Conservation (phyloP, 2,329 filamentous ascomycete species). For the Cladorrhinum sp. region DNA sequence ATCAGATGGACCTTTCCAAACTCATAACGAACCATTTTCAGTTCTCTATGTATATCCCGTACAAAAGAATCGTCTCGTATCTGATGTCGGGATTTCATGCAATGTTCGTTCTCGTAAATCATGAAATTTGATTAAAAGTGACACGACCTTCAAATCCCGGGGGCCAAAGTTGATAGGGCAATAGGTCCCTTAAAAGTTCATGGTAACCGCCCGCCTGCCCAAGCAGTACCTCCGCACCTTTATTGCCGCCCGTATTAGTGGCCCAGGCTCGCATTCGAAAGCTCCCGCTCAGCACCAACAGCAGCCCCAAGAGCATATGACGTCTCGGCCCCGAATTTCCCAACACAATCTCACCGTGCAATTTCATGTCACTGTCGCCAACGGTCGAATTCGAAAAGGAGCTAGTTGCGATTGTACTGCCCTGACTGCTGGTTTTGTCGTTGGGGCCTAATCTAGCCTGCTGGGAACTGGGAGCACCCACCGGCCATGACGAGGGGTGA, state of each 20-base stretch:
- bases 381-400: not conserved
- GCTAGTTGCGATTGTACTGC: not conserved
- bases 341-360: conserved; percentile 3
- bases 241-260: conserved; percentile 2
- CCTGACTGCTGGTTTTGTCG: not conserved
- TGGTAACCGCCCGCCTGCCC: not conserved
- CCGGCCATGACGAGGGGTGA: conserved; percentile 3
- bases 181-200: not conserved
- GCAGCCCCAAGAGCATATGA: conserved; percentile 15
- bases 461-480: not conserved
- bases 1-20: too few species aligned
- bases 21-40: too few species aligned
- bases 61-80: not conserved
- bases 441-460: not conserved
- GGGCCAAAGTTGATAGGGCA: not conserved
- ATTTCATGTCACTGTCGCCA: conserved; percentile 2
- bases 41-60: too few species aligned
- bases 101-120: not conserved
- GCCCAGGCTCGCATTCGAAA: not conserved
- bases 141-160: not conserved
- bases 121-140: not conserved
- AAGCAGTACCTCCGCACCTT: not conserved
- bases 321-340: conserved; percentile 16
- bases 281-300: not conserved
- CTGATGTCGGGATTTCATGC: not conserved